These are phyloP conservation scores for Rhizopogon sp. DNA, from an alignment of 768 basidiomycete genomes.

Conservation along the genomic window DNA sequence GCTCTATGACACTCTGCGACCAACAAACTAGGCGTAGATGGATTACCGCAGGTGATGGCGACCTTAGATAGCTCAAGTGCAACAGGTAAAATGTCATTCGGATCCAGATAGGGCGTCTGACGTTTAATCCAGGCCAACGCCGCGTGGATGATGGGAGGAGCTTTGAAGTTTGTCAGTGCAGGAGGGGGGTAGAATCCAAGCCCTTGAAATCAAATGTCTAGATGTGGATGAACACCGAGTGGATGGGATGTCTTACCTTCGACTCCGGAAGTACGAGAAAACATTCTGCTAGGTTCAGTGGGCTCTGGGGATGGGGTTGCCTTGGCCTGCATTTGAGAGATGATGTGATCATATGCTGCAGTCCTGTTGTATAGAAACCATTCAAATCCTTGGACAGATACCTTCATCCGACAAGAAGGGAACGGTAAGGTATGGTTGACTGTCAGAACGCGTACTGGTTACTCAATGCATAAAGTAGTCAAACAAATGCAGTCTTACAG, in stretches of 20 bases:
- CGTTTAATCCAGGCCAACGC: constrained; percentile 46
- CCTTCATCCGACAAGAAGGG: constrained; percentile 74
- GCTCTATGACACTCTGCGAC: constrained; percentile 78
- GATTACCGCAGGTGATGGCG: constrained; percentile 80
- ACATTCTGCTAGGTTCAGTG: constrained; percentile 32
- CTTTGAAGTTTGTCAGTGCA: constrained; percentile 21
- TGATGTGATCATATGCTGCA: constrained; percentile 81
- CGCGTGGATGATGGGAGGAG: constrained; percentile 32
- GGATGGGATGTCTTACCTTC: constrained; percentile 28
- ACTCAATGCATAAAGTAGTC: not conserved
- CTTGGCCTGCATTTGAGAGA: constrained; percentile 62
- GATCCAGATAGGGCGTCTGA: constrained; percentile 68
- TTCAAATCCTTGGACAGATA: constrained; percentile 82
- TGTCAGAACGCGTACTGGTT: constrained; percentile 11
- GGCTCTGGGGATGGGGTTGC: constrained; percentile 6
- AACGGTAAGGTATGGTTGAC: constrained; percentile 31
- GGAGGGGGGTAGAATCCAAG: constrained; percentile 19
- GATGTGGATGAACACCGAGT: not conserved
- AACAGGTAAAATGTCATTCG: constrained; percentile 82
- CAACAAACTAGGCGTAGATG: constrained; percentile 77
- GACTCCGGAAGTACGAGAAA: constrained; percentile 33
- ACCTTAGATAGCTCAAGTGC: constrained; percentile 77
- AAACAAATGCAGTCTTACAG: constrained; percentile 32
- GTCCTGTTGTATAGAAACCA: constrained; percentile 93
- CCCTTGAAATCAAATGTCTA: not conserved